Evolutionary conservation across 495 filamentous ascomycete species (phyloP), one percentile per base, ranked within the genome.

Genomic region (Niebla homalea): DNA sequence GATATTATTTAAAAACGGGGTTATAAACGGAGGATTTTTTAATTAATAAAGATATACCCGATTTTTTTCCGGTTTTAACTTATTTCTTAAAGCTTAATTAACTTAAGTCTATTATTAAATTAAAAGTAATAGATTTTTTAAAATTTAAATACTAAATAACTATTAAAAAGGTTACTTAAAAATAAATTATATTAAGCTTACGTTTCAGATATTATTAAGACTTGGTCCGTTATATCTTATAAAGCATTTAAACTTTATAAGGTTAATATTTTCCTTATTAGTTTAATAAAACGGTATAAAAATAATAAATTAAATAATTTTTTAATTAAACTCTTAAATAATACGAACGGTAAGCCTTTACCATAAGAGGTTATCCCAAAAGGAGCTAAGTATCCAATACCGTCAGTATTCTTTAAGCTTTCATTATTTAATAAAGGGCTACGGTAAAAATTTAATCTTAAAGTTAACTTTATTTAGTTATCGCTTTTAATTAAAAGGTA

Each of bases 161-260:
- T 40, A 40, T 26, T 26, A 26, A 26, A 40, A 40, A 40, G 10
- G 10, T 37, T 10, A 37, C 10, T 37, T 37, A 10, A 10, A 37
- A n/a, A n/a, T n/a, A n/a, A n/a, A n/a, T 16, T 16, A 40, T 40
- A 16, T 16, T 4, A 4, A 37, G 48, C 50, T 55, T 51, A 64
- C 52, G 6, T 40, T 60, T 52, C 55, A 43, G 21, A 64, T 43
- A 36, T 60, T 29, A 45, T 16, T n/a, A 42, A 64, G 53, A 35
- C 43, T 51, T 43, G 49, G 57, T 44, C 56, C 56, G 36, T 57
- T 62, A 47, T 58, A 37, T 55, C 59, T 60, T 44, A 50, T 54
- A 51, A 61, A 62, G 37, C 54, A 53, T 37, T 58, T 53, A 20
- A 61, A 54, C 20, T 51, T 16, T 46, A 25, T 21, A 52, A 46